These are phyloP conservation scores for Amanita muscaria DNA, from an alignment of 768 basidiomycete genomes.

Conservation along the genomic window DNA sequence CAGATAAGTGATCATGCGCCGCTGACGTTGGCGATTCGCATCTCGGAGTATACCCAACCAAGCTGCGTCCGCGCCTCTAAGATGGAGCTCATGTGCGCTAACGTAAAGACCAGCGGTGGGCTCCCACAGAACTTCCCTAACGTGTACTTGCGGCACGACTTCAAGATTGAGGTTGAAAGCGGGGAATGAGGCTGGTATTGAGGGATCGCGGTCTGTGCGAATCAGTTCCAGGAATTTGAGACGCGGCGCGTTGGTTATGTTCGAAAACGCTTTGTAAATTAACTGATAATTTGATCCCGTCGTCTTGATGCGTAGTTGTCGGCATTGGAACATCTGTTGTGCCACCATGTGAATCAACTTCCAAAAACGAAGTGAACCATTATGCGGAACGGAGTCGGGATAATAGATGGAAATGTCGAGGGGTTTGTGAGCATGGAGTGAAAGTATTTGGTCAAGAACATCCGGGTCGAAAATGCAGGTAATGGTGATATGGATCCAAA, in stretches of 20 bases:
- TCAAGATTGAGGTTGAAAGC: constrained; percentile 4
- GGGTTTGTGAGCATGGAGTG: neutral
- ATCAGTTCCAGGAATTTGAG: constrained; percentile 6
- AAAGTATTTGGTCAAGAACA: constrained; percentile 1
- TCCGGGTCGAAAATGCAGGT: constrained; percentile 5
- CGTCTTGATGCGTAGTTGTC: constrained; percentile 3
- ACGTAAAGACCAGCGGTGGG: neutral
- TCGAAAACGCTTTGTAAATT: constrained; percentile 5
- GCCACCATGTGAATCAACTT: constrained; percentile 4
- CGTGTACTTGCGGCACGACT: constrained; percentile 1
- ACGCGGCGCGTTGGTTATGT: neutral
- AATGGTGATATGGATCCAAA: constrained; percentile 6
- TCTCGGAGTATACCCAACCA: constrained; percentile 3
- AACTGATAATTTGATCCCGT: constrained; percentile 4
- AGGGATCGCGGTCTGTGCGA: constrained; percentile 6
- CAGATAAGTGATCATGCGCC: constrained; percentile 1
- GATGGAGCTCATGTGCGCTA: constrained; percentile 3
- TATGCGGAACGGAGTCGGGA: constrained; percentile 1
- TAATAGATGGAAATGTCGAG: constrained; percentile 5
- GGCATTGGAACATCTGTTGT: constrained; percentile 2
- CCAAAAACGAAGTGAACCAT: constrained; percentile 5
- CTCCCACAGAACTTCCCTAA: constrained; percentile 4
- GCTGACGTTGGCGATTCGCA: neutral
- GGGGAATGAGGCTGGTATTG: constrained; percentile 5
- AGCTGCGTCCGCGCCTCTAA: constrained; percentile 3